Evolutionary conservation across 2,329 filamentous ascomycete species (phyloP).

Genomic region (Aspergillus fischeri): DNA sequence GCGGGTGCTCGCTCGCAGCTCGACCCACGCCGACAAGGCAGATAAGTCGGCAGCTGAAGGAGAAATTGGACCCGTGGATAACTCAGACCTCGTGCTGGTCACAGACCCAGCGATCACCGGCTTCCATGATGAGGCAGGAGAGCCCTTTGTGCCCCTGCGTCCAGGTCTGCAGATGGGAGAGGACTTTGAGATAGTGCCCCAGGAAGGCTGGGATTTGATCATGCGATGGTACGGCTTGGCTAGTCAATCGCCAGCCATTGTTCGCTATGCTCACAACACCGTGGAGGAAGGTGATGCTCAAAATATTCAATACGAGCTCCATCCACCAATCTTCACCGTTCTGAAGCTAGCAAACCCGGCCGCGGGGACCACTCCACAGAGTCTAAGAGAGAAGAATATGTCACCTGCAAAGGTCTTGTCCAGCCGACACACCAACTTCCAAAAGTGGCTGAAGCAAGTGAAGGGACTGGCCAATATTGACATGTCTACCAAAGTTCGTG

Average conservation of each 20-base stretch:
- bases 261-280: constrained; percentile 74
- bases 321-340: constrained; percentile 79
- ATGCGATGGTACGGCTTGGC: constrained; percentile 77
- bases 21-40: constrained; percentile 52
- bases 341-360: constrained; percentile 68
- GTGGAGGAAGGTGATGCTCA: constrained; percentile 53
- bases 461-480: constrained; percentile 68
- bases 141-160: constrained; percentile 67
- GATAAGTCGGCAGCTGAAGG: constrained; percentile 59
- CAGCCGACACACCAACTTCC: constrained; percentile 65
- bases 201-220: constrained; percentile 76
- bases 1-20: constrained; percentile 63
- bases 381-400: constrained; percentile 58
- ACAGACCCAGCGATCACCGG: constrained; percentile 37
- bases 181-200: constrained; percentile 72
- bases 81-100: constrained; percentile 71
- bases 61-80: constrained; percentile 77
- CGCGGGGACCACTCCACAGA: constrained; percentile 54
- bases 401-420: constrained; percentile 64
- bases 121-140: constrained; percentile 43
- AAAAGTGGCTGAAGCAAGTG: constrained; percentile 70
- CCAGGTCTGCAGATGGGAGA: constrained; percentile 61
- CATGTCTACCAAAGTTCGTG: constrained; percentile 66
- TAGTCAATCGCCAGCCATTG: constrained; percentile 65
- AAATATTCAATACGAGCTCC: constrained; percentile 76